Conservation (phyloP, 2,329 filamentous ascomycete genomes). For the Falciphora oryzae region DNA sequence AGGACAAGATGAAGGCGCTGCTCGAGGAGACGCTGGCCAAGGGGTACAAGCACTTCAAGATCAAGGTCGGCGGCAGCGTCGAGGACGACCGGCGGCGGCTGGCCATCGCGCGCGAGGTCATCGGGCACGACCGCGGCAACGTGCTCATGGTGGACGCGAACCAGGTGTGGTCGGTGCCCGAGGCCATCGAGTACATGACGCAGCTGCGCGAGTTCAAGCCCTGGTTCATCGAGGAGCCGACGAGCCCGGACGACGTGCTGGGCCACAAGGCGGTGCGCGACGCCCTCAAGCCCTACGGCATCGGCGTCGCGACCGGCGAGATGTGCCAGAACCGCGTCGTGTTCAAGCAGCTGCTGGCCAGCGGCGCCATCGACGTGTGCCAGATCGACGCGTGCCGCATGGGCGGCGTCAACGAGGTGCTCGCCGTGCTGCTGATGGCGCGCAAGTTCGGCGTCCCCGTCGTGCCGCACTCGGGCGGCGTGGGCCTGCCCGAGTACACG, state of each 20-base stretch:
- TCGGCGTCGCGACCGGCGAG: conserved; percentile 86
- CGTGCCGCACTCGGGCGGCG: conserved; percentile 83
- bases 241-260: conserved; percentile 81
- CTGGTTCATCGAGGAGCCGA: conserved; percentile 95
- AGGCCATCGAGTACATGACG: conserved; percentile 83
- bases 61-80: conserved; percentile 75
- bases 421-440: conserved; percentile 84
- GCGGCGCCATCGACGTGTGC: conserved; percentile 77
- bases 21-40: conserved; percentile 67
- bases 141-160: conserved; percentile 92
- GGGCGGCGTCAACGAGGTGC: conserved; percentile 84
- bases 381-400: conserved; percentile 88
- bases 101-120: conserved; percentile 68
- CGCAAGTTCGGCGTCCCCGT: conserved; percentile 74
- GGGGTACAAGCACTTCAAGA: conserved; percentile 83
- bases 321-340: conserved; percentile 95
- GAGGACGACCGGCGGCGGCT: conserved; percentile 67
- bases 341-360: conserved; percentile 84
- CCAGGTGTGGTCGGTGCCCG: conserved; percentile 86
- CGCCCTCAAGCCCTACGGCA: conserved; percentile 65
- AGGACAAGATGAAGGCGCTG: conserved; percentile 77
- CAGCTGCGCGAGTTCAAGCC: conserved; percentile 76
- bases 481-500: conserved; percentile 89
- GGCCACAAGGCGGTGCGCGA: conserved; percentile 82
- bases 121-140: conserved; percentile 69